Base-by-base conservation (phyloP, 192 early-diverging fungal species). In the Rhizoclosmatium globosum region DNA sequence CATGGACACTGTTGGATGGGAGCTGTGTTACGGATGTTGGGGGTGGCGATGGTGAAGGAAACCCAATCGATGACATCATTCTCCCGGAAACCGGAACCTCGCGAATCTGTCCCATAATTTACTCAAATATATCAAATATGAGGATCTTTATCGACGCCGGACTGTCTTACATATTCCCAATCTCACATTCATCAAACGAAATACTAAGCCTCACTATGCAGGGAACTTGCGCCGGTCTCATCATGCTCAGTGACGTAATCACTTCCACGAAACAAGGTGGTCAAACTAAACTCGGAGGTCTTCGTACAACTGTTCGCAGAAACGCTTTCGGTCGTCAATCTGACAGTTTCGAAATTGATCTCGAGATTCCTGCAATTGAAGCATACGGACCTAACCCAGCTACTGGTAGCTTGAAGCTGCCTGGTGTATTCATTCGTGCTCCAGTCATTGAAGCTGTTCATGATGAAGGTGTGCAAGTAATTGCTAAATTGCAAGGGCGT, bases 211-310 rank as follows among this genome's bases (percentile, higher is more conserved):
- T 31, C 17, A 17, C 50, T 53, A 7, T 53, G n/a, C 38, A 89
- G 87, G 97, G 97, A 21, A 98, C 96, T 43, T 99, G 97, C 80
- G 97, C 97, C 19, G 97, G 97, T 45, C 87, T 99, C 89, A 98
- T 99, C 64, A 87, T 99, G 71, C 88, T 99, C 50, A 90, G 95
- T 6, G 89, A 94, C 67, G 82, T 86, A 43, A 92, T 93, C 17
- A 89, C 85, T 38, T 86, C 89, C 45, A 91, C 93, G 21, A 95
- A 97, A 79, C 87, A 91, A 68, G 94, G 94, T 47, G 97, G 97
- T 2, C 97, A 98, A 81, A 84, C 88, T 79, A 83, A 95, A 65
- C 85, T 99, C 50, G 93, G 94, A 45, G 95, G 92, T 3, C 86
- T 99, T 56, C 87, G 91, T 43, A 92, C 96, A 21, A 90, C 91